Base-by-base conservation (phyloP, 2,329 filamentous ascomycete species). In the Cercospora sp. region DNA sequence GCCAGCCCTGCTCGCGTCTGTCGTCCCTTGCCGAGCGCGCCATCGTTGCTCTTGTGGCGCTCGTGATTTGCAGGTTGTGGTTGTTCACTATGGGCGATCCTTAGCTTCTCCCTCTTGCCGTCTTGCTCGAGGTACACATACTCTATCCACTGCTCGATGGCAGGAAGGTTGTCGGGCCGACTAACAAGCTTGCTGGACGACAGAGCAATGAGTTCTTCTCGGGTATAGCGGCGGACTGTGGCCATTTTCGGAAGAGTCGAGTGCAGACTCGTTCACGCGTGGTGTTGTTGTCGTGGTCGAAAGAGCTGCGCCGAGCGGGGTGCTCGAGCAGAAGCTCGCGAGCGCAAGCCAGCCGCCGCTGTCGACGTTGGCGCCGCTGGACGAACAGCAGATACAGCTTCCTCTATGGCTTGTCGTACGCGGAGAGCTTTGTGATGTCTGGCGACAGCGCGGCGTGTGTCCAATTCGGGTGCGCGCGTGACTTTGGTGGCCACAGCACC, bases 111-210 rank as follows among this genome's bases (percentile, higher is more conserved):
- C 74, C 76, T 73, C 72, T 69, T 71, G 69, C 76, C 75, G 69
- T 77, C 75, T 68, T 69, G 70, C 68, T 78, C 76, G 69, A 76
- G 67, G 73, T 76, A 78, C 71, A 77, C 80, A 73, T 81, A 97
- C 91, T 94, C 93, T 93, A 97, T 97, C 94, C 94, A 98, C 84
- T 97, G 92, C 82, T 97, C 93, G 71, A 90, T 87, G 28, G 93
- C 91, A 72, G 93, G 94, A 57, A 97, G 86, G 71, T 86, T 87
- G 71, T 90, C 84, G 58, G 94, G 94, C 81, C 92, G 96, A 74
- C 86, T 83, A 77, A 93, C 93, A 79, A 97, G 84, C 72, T 93
- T 93, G 72, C 94, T 97, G 68, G 90, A 85, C 80, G 90, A 88
- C 76, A 98, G 84, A 79, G 86, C 85, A 75, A 93, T 84, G 74